phyloP scores from a whole-genome alignment of 257 asterid genomes.

The Marsdenia floribunda region DNA sequence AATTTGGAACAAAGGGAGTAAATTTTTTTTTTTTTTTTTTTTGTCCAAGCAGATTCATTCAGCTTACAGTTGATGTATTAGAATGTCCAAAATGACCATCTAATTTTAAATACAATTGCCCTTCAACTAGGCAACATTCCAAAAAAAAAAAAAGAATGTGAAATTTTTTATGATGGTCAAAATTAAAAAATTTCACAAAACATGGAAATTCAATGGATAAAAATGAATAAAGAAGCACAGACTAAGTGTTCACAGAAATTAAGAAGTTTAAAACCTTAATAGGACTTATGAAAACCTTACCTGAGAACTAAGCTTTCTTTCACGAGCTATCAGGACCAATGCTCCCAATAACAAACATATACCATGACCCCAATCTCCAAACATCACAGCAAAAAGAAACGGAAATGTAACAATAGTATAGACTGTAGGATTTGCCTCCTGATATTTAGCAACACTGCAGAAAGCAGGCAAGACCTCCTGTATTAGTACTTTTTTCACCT shows the following conservation, averaged over 20 bases:
- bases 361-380: slow-evolving; percentile 99
- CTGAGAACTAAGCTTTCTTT: slow-evolving; percentile 78
- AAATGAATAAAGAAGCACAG: not conserved
- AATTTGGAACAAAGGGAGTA: not conserved
- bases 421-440: slow-evolving; percentile 99
- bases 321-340: slow-evolving; percentile 63
- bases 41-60: not conserved
- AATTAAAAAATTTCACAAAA: not conserved
- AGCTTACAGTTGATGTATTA: not conserved
- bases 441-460: slow-evolving; percentile 85
- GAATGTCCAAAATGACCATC: not conserved
- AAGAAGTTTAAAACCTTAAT: not conserved
- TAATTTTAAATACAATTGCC: not conserved
- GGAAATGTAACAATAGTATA: slow-evolving; percentile 89
- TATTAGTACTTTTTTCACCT: slow-evolving; percentile 29
- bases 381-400: slow-evolving; percentile 98
- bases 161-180: not conserved
- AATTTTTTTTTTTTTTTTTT: no score
- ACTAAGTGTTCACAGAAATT: not conserved
- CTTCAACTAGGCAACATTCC: not conserved
- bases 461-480: slow-evolving; percentile 3
- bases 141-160: not conserved
- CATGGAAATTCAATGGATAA: not conserved
- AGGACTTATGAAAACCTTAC: slow-evolving; percentile 35
- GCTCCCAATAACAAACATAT: slow-evolving; percentile 88